These are phyloP conservation scores for Darksidea phi DNA, from an alignment of 495 filamentous ascomycete species.

Conservation along the genomic window DNA sequence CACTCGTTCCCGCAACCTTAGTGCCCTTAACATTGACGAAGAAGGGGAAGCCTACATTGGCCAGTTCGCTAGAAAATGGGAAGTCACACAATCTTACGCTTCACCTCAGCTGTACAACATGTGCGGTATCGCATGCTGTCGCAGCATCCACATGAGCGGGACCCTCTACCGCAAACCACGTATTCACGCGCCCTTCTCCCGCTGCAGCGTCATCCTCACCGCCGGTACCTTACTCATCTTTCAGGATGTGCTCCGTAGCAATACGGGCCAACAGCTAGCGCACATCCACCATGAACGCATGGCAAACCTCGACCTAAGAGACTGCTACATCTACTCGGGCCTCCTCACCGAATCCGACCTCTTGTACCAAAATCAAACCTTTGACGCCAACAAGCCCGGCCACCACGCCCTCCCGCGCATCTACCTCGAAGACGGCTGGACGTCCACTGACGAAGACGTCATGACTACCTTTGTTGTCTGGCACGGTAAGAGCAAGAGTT, in stretches of 20 bases:
- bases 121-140: conserved; percentile 64
- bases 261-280: conserved; percentile 57
- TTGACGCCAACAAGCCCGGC: conserved; percentile 66
- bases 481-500: conserved; percentile 60
- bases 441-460: conserved; percentile 66
- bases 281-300: conserved; percentile 65
- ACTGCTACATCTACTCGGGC: conserved; percentile 74
- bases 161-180: conserved; percentile 66
- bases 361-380: conserved; percentile 67
- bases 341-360: conserved; percentile 66
- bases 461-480: conserved; percentile 73
- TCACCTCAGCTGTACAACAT: conserved; percentile 68
- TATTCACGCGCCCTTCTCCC: conserved; percentile 61
- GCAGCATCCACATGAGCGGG: conserved; percentile 62
- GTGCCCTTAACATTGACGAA: conserved; percentile 67
- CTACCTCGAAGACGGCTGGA: conserved; percentile 65
- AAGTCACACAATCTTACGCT: conserved; percentile 64
- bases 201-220: conserved; percentile 62
- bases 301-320: conserved; percentile 58
- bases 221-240: conserved; percentile 66
- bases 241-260: conserved; percentile 57
- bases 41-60: conserved; percentile 67
- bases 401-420: conserved; percentile 63
- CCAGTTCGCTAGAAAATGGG: conserved; percentile 71
- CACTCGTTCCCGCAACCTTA: conserved; percentile 60